Evolutionary conservation across 2,329 filamentous ascomycete species (phyloP).

Genomic region (Trichoderma aggressivum): DNA sequence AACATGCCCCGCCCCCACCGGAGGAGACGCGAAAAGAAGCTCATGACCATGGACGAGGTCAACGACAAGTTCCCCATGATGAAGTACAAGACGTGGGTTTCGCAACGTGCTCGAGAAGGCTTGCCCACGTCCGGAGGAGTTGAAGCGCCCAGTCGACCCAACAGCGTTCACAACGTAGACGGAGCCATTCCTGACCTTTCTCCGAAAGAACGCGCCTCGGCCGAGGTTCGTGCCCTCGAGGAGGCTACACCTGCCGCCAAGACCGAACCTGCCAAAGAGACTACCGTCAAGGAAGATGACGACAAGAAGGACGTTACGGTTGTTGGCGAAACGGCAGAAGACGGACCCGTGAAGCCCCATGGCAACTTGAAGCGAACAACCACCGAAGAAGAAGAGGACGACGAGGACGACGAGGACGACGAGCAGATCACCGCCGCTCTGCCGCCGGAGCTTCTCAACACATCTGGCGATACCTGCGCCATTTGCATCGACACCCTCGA

Average conservation of each 20-base stretch:
- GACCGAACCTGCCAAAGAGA: constrained; percentile 23
- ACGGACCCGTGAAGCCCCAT: constrained; percentile 24
- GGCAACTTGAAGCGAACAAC: constrained; percentile 39
- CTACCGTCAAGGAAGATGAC: constrained; percentile 17
- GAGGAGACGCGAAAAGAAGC: constrained; percentile 88
- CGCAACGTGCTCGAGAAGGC: constrained; percentile 76
- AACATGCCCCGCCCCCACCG: constrained; percentile 82
- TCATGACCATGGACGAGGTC: constrained; percentile 99
- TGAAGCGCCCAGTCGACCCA: constrained; percentile 68
- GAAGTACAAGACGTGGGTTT: constrained; percentile 96
- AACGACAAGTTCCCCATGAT: constrained; percentile 94
- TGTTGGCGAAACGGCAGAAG: constrained; percentile 9
- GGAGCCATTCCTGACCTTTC: constrained; percentile 47
- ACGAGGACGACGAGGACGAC: constrained; percentile 66
- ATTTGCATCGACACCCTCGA: constrained; percentile 95
- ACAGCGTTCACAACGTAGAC: constrained; percentile 67
- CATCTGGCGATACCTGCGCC: constrained; percentile 87
- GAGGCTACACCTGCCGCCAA: constrained; percentile 20
- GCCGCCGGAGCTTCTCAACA: constrained; percentile 74
- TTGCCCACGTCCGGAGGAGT: constrained; percentile 82
- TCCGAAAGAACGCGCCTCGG: constrained; percentile 45
- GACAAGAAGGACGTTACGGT: neutral
- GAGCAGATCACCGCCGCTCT: constrained; percentile 80
- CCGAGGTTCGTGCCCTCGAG: constrained; percentile 36
- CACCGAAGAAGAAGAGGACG: constrained; percentile 43